Percentiles rank a stretch among this genome's conserved stretches.
phyloP scores from a whole-genome alignment of 441 rosid genomes.

The Gossypium laxum region DNA sequence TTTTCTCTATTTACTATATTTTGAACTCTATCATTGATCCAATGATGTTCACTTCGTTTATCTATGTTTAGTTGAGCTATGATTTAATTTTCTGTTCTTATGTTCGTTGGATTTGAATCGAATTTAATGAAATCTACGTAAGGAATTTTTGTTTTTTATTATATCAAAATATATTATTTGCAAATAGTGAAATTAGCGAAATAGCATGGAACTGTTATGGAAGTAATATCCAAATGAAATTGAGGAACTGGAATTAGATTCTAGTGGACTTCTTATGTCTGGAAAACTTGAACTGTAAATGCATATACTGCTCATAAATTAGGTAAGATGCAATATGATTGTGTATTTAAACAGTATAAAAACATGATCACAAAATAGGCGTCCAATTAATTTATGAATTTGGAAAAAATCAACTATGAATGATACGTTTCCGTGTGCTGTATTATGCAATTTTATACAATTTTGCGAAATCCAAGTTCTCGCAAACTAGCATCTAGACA shows the following conservation, averaged over 20 bases:
- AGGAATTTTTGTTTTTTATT: not conserved
- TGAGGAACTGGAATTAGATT: not conserved
- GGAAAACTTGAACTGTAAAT: not conserved
- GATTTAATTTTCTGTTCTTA: not conserved
- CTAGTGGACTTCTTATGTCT: not conserved
- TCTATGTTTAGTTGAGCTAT: not conserved
- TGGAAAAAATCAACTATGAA: not conserved
- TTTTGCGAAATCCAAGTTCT: not conserved
- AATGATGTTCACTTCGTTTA: not conserved
- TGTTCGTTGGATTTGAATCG: not conserved
- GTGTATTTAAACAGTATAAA: not conserved
- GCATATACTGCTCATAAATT: not conserved
- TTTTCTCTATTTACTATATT: not conserved
- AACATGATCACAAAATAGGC: not conserved
- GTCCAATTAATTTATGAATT: not conserved
- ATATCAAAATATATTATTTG: not conserved
- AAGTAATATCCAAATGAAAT: not conserved
- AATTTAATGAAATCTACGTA: not conserved
- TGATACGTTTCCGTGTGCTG: not conserved
- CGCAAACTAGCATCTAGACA: not conserved
- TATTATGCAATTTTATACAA: not conserved
- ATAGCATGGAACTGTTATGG: not conserved
- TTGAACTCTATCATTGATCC: not conserved
- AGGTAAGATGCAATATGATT: not conserved
- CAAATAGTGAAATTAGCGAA: not conserved